Percentiles rank a stretch among this genome's conserved stretches.
phyloP scores from a whole-genome alignment of 2,329 filamentous ascomycete species.

The Alternaria conjuncta region DNA sequence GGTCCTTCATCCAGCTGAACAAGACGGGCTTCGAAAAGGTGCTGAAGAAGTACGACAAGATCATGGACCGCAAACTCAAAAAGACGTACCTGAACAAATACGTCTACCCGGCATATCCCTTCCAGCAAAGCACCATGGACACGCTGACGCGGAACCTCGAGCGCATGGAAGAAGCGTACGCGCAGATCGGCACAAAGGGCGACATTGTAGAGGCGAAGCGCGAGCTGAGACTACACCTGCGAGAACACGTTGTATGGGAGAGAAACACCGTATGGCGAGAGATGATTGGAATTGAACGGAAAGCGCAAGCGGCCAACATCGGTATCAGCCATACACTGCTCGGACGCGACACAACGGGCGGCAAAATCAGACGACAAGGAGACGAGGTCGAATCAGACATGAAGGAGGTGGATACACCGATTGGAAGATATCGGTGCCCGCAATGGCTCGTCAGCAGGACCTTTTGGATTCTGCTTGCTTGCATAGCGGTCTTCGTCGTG shows the following conservation, averaged over 20 bases:
- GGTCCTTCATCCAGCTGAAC: conserved; percentile 95
- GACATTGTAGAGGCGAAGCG: conserved; percentile 78
- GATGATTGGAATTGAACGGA: conserved; percentile 96
- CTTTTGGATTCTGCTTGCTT: conserved; percentile 75
- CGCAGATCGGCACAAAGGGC: conserved; percentile 80
- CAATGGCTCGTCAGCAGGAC: conserved; percentile 83
- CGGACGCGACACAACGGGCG: conserved; percentile 72
- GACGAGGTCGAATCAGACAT: conserved; percentile 73
- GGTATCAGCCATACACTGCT: conserved; percentile 80
- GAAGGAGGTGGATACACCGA: conserved; percentile 77
- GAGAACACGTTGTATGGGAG: conserved; percentile 99
- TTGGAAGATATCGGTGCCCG: conserved; percentile 78
- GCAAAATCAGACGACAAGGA: conserved; percentile 77
- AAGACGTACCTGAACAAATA: conserved; percentile 74
- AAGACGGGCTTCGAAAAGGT: conserved; percentile 96
- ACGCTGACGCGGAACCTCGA: conserved; percentile 73
- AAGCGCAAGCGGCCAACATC: conserved; percentile 91
- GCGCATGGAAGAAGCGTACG: conserved; percentile 80
- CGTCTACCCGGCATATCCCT: conserved; percentile 82
- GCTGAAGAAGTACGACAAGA: conserved; percentile 99
- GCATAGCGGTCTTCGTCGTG: conserved; percentile 74
- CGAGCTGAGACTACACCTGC: conserved; percentile 85
- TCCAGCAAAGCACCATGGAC: conserved; percentile 74
- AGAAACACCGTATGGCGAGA: conserved; percentile 98
- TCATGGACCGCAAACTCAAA: conserved; percentile 81